These are phyloP conservation scores for Didymella segeticola DNA, from an alignment of 2,329 filamentous ascomycete species.

Conservation along the genomic window DNA sequence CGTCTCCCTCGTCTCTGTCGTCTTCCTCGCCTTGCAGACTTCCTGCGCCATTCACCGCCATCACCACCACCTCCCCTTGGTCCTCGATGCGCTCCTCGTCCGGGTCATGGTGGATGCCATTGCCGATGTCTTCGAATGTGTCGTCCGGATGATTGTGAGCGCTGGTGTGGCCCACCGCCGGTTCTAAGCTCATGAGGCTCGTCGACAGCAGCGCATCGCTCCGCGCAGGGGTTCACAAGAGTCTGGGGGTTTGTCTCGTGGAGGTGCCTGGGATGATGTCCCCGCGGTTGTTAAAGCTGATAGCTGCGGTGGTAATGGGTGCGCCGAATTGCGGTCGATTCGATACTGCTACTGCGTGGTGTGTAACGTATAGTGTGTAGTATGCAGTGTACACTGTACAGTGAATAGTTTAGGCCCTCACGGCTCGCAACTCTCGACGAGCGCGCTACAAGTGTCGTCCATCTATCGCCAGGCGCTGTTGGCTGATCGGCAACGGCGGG, in stretches of 20 bases:
- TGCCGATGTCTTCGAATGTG: slow-evolving; percentile 49
- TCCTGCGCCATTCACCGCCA: slow-evolving; percentile 12
- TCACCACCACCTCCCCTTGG: slow-evolving; percentile 10
- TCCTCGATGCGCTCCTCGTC: slow-evolving; percentile 55
- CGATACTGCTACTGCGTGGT: no score
- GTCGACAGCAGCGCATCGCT: slow-evolving; percentile 61
- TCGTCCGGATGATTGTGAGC: slow-evolving; percentile 59
- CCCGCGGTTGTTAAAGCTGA: no score
- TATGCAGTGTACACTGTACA: no score
- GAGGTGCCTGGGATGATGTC: neutral
- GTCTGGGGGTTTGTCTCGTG: neutral
- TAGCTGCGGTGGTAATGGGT: no score
- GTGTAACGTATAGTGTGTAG: no score
- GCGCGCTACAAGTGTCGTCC: slow-evolving; percentile 12
- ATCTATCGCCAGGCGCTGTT: slow-evolving; percentile 3
- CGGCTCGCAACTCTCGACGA: no score
- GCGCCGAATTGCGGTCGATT: no score
- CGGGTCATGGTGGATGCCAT: slow-evolving; percentile 62
- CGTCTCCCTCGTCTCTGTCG: slow-evolving; percentile 24
- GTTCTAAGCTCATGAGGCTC: slow-evolving; percentile 73
- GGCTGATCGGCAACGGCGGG: slow-evolving; percentile 24
- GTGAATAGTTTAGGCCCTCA: neutral
- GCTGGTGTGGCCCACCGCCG: slow-evolving; percentile 67
- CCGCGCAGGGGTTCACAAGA: slow-evolving; percentile 42
- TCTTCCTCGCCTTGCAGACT: slow-evolving; percentile 29